These are phyloP conservation scores for Alternaria sp. DNA, from an alignment of 2,329 filamentous ascomycete species.

Conservation along the genomic window DNA sequence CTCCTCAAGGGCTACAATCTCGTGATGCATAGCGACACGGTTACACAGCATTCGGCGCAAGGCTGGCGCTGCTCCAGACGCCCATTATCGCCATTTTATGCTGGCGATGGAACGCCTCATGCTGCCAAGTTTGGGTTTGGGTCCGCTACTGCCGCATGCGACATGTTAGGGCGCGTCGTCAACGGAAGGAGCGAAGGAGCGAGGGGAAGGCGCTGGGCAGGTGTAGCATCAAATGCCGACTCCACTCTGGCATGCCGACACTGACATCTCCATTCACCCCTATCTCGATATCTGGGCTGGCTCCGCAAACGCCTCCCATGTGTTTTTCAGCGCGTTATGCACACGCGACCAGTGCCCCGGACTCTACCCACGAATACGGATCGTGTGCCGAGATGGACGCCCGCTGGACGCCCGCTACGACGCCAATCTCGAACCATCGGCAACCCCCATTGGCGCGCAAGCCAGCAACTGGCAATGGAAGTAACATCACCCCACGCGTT, in stretches of 20 bases:
- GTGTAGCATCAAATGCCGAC: neutral
- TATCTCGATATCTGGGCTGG: neutral
- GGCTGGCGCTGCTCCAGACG: neutral
- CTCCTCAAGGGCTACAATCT: conserved; percentile 56
- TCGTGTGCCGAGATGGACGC: conserved; percentile 7
- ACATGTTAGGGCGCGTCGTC: conserved; percentile 8
- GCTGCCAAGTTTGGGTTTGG: neutral
- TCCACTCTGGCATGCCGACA: neutral
- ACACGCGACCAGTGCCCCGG: conserved; percentile 14
- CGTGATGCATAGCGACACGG: conserved; percentile 45
- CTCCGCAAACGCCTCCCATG: neutral
- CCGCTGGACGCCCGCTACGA: conserved; percentile 1
- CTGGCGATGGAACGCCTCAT: neutral
- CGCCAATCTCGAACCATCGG: conserved; percentile 12
- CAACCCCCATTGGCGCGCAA: conserved; percentile 21
- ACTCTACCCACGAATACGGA: conserved; percentile 10
- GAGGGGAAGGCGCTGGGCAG: neutral
- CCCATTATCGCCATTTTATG: neutral
- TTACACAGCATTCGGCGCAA: conserved; percentile 1
- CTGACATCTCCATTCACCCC: neutral
- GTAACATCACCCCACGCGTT: conserved; percentile 12
- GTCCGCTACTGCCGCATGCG: conserved; percentile 5
- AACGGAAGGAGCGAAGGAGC: neutral
- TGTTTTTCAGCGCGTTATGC: conserved; percentile 1
- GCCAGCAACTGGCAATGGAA: neutral